phyloP scores from a whole-genome alignment of 805 yeast species.

The Kurtzmaniella cleridarum region DNA sequence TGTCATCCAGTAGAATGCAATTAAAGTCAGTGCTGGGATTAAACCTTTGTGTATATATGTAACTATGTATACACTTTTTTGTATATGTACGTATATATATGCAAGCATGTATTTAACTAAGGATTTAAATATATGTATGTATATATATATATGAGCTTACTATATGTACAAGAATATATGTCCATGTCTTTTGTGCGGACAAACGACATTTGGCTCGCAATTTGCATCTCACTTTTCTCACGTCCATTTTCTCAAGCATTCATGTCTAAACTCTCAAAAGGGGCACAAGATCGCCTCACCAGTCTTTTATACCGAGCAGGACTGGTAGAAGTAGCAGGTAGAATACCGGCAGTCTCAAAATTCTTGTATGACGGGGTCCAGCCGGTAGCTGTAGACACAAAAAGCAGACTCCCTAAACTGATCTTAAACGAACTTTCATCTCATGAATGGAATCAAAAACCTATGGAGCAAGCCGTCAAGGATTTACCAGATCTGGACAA shows the following conservation, averaged over 20 bases:
- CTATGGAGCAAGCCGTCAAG: slow-evolving; percentile 17
- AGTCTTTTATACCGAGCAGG: slow-evolving; percentile 26
- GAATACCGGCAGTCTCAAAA: slow-evolving; percentile 21
- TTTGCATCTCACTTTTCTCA: not conserved
- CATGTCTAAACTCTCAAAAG: slow-evolving; percentile 11
- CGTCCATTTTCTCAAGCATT: not conserved
- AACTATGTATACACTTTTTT: too few relatives aligned
- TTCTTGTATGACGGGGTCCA: slow-evolving; percentile 19
- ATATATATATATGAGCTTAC: too few relatives aligned
- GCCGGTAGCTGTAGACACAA: not conserved
- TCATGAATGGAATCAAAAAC: slow-evolving; percentile 27
- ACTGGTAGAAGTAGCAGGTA: slow-evolving; percentile 22
- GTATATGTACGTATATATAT: too few relatives aligned
- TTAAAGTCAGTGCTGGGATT: too few relatives aligned
- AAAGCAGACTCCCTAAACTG: slow-evolving; percentile 10
- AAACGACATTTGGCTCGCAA: too few relatives aligned
- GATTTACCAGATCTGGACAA: slow-evolving; percentile 13
- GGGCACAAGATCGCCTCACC: slow-evolving; percentile 21
- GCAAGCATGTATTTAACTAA: too few relatives aligned
- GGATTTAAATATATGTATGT: too few relatives aligned
- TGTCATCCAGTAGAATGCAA: too few relatives aligned
- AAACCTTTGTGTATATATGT: too few relatives aligned
- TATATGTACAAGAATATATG: too few relatives aligned
- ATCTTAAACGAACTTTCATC: slow-evolving; percentile 23
- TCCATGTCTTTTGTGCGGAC: too few relatives aligned